These are phyloP conservation scores for Nothophaeocryptopus gaeumannii DNA, from an alignment of 2,329 filamentous ascomycete species.

Conservation along the genomic window DNA sequence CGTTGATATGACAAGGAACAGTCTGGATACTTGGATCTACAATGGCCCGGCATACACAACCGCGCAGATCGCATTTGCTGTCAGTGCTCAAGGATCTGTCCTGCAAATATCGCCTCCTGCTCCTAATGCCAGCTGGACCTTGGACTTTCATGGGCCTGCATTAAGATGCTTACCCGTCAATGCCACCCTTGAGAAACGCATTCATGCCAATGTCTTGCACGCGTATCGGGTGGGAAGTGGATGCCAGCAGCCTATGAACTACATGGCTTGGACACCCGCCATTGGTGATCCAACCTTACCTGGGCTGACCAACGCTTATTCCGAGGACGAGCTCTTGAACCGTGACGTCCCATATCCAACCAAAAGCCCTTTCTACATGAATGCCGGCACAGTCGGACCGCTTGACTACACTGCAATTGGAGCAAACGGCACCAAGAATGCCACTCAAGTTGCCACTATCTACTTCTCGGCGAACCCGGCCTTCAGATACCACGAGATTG, in stretches of 20 bases:
- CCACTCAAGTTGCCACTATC: conserved; percentile 1
- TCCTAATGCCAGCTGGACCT: not conserved
- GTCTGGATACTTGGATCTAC: not conserved
- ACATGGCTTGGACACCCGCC: conserved; percentile 1
- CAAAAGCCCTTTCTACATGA: not conserved
- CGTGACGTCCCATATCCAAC: not conserved
- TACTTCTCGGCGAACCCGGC: conserved; percentile 2
- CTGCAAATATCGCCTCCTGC: not conserved
- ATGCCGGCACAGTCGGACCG: conserved; percentile 2
- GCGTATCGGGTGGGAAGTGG: not conserved
- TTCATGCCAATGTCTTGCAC: conserved; percentile 2
- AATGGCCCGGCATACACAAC: conserved; percentile 1
- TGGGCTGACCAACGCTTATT: too few relatives aligned
- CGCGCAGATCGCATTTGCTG: not conserved
- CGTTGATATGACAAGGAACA: not conserved
- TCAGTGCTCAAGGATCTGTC: not conserved
- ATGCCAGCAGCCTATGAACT: conserved; percentile 4
- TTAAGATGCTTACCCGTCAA: not conserved
- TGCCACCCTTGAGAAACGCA: not conserved
- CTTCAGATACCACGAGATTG: not conserved
- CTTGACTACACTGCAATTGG: not conserved
- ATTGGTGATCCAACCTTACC: not conserved
- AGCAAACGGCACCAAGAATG: not conserved
- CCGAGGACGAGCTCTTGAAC: too few relatives aligned
- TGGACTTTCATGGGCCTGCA: conserved; percentile 1